Percentiles rank a stretch among this genome's conserved stretches.
Conservation (phyloP, 1,139 yeast species). For the Scheffersomyces titani region DNA sequence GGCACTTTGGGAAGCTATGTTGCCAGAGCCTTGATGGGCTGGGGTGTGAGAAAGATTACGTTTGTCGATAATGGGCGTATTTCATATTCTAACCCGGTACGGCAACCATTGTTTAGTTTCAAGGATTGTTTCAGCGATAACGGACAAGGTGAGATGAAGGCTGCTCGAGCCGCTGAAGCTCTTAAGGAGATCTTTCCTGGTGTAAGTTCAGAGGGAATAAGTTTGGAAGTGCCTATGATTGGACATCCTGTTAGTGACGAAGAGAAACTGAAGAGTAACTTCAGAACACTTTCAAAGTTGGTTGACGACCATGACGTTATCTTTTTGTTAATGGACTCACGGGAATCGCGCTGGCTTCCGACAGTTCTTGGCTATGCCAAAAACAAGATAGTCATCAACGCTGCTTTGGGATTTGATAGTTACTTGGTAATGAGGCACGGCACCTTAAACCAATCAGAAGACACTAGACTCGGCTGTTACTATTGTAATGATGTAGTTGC, state of each 20-base stretch:
- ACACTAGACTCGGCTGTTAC: constrained; percentile 76
- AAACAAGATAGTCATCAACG: constrained; percentile 77
- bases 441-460: constrained; percentile 19
- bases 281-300: constrained; percentile 50
- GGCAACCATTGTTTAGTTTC: constrained; percentile 85
- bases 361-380: constrained; percentile 72
- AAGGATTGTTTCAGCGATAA: constrained; percentile 68
- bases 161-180: constrained; percentile 72
- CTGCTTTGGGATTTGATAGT: constrained; percentile 93
- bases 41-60: constrained; percentile 88
- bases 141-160: constrained; percentile 67
- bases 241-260: constrained; percentile 80
- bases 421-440: constrained; percentile 95
- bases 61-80: constrained; percentile 89
- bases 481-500: constrained; percentile 96
- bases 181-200: constrained; percentile 76
- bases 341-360: constrained; percentile 97
- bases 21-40: constrained; percentile 79
- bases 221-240: constrained; percentile 88
- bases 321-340: constrained; percentile 84
- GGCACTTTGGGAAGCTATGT: constrained; percentile 96
- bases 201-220: constrained; percentile 61
- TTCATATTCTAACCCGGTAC: constrained; percentile 90
- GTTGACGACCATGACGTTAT: constrained; percentile 72
- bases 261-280: constrained; percentile 49